phyloP scores from a whole-genome alignment of 768 basidiomycete species.

The Cyathus striatus region DNA sequence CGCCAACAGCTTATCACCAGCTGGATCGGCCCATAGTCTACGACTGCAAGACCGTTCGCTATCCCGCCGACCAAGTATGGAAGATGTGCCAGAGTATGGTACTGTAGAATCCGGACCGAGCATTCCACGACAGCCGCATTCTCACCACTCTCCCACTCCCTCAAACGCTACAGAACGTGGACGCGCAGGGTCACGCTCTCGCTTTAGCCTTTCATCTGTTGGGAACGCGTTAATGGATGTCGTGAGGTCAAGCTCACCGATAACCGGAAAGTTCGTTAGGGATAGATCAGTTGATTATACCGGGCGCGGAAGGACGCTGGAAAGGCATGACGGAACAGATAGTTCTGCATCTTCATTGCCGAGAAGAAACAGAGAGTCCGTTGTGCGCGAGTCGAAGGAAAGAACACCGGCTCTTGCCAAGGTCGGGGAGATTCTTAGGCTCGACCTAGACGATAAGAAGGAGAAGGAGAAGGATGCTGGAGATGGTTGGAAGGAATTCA shows the following conservation, averaged over 20 bases:
- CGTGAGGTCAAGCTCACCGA: slow-evolving; percentile 44
- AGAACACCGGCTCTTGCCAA: slow-evolving; percentile 25
- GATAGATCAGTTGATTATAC: slow-evolving; percentile 10
- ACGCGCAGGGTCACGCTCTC: slow-evolving; percentile 32
- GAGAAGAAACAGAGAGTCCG: not conserved
- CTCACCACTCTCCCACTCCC: slow-evolving; percentile 1
- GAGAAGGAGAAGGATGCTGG: slow-evolving; percentile 37
- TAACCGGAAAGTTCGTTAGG: slow-evolving; percentile 8
- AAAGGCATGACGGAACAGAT: slow-evolving; percentile 12
- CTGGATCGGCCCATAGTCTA: slow-evolving; percentile 10
- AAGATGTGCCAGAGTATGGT: slow-evolving; percentile 29
- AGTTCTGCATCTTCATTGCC: slow-evolving; percentile 5
- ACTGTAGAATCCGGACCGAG: slow-evolving; percentile 15
- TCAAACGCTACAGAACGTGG: slow-evolving; percentile 5
- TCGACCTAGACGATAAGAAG: slow-evolving; percentile 28
- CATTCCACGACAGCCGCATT: slow-evolving; percentile 6
- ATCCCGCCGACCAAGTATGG: slow-evolving; percentile 36
- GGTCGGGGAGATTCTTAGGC: slow-evolving; percentile 32
- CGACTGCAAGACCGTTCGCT: slow-evolving; percentile 19
- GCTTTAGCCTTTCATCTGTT: slow-evolving; percentile 50
- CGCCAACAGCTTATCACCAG: not conserved
- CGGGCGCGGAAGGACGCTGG: slow-evolving; percentile 28
- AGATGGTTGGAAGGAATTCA: slow-evolving; percentile 81
- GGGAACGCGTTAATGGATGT: slow-evolving; percentile 44
- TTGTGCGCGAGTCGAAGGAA: slow-evolving; percentile 18